Evolutionary conservation across 225 moss, liverwort and hornwort species (phyloP), one percentile per base, ranked within the genome.

Genomic region (Physcomitrellopsis africana): DNA sequence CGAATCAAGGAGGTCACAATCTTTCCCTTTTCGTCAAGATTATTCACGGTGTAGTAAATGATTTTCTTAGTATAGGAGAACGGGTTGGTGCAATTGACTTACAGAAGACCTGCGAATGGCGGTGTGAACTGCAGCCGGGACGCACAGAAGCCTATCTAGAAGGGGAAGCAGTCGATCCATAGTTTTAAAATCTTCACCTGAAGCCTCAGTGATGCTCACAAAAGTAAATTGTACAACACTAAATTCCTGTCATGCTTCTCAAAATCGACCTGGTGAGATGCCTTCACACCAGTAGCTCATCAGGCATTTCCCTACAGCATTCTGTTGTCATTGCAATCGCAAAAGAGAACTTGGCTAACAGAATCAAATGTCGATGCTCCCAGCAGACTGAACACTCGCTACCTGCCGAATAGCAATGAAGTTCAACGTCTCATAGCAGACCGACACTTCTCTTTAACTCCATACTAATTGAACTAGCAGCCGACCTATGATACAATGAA

Each of bases 1-100:
- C 78, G 79, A 67, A 84, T 83, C 72, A 86, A 69, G 3, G 69
- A 80, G 22, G 74, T 74, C 0, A 63, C 69, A 7, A 69, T 75
- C 68, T 80, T 80, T 44, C 80, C 80, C 64, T 80, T 75, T 56
- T 80, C 22, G 17, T 75, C 73, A 26, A 80, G 61, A 32, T 29
- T 63, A 23, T 54, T 63, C 32, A 80, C 63, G 10, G 64, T 70
- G 69, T 70, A 63, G 23, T 75, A 69, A 11, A 80, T 70, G 4
- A 70, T 70, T 29, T 55, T 49, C 75, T 80, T 70, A 3, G 75
- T 70, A 32, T n/a, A 43, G 3, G 75, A 70, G 69, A 74, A 80
- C 12, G 51, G 37, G 10, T 3, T 74, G 22, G 47, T 41, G 42
- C 75, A 80, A 32, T 69, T 57, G 49, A 69, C 41, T 12, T 74